Evolutionary conservation across 257 asterid species (phyloP).

Genomic region (Solanum stenotomum): DNA sequence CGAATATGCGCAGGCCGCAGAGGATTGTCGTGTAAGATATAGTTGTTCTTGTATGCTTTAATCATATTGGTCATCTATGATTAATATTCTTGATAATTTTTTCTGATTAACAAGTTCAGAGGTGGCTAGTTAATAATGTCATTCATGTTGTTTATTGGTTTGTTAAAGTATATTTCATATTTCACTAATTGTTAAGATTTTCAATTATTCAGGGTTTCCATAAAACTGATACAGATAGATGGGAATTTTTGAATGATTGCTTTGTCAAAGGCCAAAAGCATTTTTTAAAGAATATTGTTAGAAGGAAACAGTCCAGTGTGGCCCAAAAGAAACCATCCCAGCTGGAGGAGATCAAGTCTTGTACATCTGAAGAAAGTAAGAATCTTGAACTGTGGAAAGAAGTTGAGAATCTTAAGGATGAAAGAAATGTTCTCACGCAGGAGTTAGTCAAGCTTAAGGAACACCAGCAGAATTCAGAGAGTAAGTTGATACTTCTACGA

Average conservation of each 20-base stretch:
- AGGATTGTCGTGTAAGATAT: not conserved
- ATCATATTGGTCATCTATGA: not conserved
- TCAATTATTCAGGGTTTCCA: conserved; percentile 62
- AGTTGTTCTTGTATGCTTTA: not conserved
- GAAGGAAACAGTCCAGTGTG: conserved; percentile 51
- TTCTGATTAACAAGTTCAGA: not conserved
- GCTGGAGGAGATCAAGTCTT: conserved; percentile 19
- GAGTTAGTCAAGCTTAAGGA: conserved; percentile 59
- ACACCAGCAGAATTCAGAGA: conserved; percentile 65
- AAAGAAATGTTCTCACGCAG: conserved; percentile 46
- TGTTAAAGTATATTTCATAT: not conserved
- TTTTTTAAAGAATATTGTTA: conserved; percentile 61
- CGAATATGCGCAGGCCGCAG: not conserved
- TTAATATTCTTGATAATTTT: not conserved
- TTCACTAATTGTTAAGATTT: not conserved
- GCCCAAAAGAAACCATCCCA: conserved; percentile 35
- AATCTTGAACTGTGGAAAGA: conserved; percentile 50
- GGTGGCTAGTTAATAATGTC: not conserved
- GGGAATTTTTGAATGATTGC: conserved; percentile 79
- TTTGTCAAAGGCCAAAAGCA: conserved; percentile 80
- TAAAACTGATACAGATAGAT: conserved; percentile 78
- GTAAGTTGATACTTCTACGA: conserved; percentile 44
- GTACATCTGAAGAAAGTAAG: conserved; percentile 42
- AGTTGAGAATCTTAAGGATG: conserved; percentile 65
- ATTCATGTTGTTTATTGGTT: not conserved